Percentiles rank a stretch among this genome's conserved stretches.
phyloP scores from a whole-genome alignment of 2,329 filamentous ascomycete genomes.

The Ophiostoma triangulosporum region DNA sequence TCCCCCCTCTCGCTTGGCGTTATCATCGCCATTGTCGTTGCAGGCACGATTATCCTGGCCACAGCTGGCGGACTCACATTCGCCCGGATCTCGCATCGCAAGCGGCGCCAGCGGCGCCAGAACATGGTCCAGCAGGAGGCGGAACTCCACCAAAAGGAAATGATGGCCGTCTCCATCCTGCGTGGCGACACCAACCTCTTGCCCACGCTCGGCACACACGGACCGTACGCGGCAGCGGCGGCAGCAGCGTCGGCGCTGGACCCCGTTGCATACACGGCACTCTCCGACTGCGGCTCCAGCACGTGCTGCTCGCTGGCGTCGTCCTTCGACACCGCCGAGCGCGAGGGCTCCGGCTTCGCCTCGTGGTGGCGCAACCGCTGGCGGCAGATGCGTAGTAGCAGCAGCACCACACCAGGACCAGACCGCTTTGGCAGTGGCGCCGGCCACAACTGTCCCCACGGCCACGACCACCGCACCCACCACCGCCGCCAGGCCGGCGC shows the following conservation, averaged over 20 bases:
- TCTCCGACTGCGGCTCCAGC: constrained; percentile 9
- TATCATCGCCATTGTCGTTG: constrained; percentile 32
- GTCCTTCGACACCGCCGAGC: not conserved
- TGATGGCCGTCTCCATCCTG: constrained; percentile 6
- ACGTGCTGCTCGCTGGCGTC: constrained; percentile 10
- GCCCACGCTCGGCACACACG: not conserved
- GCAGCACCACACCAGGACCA: not conserved
- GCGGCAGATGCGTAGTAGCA: not conserved
- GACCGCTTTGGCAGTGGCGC: not conserved
- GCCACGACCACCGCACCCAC: constrained; percentile 7
- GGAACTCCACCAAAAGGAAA: constrained; percentile 6
- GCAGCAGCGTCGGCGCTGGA: not conserved
- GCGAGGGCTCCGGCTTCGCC: constrained; percentile 7
- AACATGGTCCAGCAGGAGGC: not conserved
- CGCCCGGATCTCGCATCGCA: constrained; percentile 22
- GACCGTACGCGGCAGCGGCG: not conserved
- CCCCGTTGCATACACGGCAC: not conserved
- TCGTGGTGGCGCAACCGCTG: constrained; percentile 10
- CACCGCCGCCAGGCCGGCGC: constrained; percentile 3
- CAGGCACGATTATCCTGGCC: constrained; percentile 33
- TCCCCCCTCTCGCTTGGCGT: constrained; percentile 14
- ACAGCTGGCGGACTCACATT: constrained; percentile 29
- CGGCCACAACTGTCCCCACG: constrained; percentile 6
- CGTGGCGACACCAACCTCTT: constrained; percentile 1
- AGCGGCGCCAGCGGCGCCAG: constrained; percentile 2